Conservation (phyloP, 2,329 filamentous ascomycete genomes). For the Epicoccum sorghinum region DNA sequence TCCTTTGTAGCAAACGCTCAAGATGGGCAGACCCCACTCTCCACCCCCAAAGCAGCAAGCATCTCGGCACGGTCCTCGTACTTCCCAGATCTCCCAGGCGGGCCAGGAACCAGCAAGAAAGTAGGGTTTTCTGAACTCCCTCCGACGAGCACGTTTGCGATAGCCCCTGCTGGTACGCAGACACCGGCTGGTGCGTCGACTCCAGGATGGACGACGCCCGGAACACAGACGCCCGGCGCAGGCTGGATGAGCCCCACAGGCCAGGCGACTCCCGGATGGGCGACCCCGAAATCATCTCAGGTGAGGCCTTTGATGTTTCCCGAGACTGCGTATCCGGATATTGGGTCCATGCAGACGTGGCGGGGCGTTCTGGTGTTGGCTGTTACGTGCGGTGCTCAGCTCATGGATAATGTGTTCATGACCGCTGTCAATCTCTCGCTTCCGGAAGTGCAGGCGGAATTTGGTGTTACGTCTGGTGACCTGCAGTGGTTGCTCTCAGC, state of each 20-base stretch:
- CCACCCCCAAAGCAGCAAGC: slow-evolving; percentile 12
- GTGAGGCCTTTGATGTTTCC: slow-evolving; percentile 14
- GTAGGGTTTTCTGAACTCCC: slow-evolving; percentile 8
- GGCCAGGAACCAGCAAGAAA: not conserved
- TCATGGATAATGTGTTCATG: slow-evolving; percentile 17
- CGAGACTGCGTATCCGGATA: slow-evolving; percentile 10
- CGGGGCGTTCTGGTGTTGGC: slow-evolving; percentile 3
- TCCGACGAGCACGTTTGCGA: slow-evolving; percentile 3
- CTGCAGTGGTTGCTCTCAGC: slow-evolving; percentile 12
- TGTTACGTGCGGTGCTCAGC: slow-evolving; percentile 11
- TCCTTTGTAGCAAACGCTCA: slow-evolving; percentile 4
- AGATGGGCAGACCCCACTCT: slow-evolving; percentile 6
- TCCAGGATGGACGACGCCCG: slow-evolving; percentile 14
- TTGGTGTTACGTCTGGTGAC: slow-evolving; percentile 9
- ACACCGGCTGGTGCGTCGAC: slow-evolving; percentile 12
- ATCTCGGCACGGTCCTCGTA: slow-evolving; percentile 15
- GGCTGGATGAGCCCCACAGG: slow-evolving; percentile 14
- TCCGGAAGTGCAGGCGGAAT: slow-evolving; percentile 13
- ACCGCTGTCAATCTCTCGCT: slow-evolving; percentile 14
- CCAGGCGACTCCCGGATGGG: slow-evolving; percentile 13
- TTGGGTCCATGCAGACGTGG: slow-evolving; percentile 16
- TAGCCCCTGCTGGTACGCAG: slow-evolving; percentile 8
- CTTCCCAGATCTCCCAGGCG: slow-evolving; percentile 7
- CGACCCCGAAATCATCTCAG: slow-evolving; percentile 13
- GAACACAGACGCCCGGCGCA: slow-evolving; percentile 7